Conservation (phyloP, 176 grass and related monocot species). For the Aegilops umbellulata region DNA sequence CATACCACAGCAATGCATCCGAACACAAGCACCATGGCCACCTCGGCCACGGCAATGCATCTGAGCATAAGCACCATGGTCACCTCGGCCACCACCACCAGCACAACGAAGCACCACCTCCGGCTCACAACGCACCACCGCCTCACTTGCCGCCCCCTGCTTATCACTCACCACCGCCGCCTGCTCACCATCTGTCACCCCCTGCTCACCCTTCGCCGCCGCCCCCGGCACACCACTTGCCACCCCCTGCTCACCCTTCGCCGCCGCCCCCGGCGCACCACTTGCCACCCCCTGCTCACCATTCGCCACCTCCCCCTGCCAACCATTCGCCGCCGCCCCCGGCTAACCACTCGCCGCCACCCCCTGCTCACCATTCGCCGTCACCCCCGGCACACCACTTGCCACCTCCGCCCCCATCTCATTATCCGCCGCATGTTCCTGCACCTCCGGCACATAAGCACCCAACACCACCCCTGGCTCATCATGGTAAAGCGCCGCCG, state of each 20-base stretch:
- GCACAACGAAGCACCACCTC: neutral
- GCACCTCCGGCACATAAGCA: neutral
- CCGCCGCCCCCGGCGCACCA: neutral
- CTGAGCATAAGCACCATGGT: constrained; percentile 40
- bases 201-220: neutral
- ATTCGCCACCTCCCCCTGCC: neutral
- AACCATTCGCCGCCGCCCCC: neutral
- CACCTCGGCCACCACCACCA: constrained; percentile 6
- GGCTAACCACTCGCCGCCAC: neutral
- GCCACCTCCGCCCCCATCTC: constrained; percentile 18
- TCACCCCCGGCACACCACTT: neutral
- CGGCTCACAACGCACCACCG: neutral
- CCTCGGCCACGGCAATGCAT: neutral
- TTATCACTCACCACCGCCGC: neutral
- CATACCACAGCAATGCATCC: neutral
- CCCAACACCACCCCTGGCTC: neutral
- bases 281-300: neutral
- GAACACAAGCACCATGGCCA: neutral
- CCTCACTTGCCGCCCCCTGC: neutral
- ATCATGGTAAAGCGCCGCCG: neutral
- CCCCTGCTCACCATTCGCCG: neutral
- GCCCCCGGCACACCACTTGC: neutral
- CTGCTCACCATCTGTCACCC: neutral
- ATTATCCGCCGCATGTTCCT: neutral
- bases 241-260: neutral